A percentile compares a stretch with the other conserved stretches of the same genome.
These are phyloP conservation scores for Erodium chrysanthum DNA, from an alignment of 441 rosid genomes.

Conservation along the genomic window DNA sequence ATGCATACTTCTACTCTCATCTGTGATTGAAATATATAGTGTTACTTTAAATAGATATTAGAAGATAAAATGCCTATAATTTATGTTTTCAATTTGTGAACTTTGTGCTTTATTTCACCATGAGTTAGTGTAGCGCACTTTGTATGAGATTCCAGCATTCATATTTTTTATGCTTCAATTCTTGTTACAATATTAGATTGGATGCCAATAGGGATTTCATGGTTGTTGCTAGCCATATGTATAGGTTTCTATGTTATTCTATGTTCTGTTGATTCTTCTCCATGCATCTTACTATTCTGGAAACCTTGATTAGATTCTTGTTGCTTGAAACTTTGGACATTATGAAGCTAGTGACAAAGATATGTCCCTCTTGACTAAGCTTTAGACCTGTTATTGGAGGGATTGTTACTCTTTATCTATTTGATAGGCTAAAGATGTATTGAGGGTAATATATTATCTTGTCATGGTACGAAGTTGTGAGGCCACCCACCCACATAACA, in stretches of 20 bases:
- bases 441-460: background rate
- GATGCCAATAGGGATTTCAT: background rate
- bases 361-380: background rate
- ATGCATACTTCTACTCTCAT: background rate
- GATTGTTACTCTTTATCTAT: background rate
- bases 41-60: background rate
- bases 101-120: background rate
- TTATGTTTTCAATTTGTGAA: background rate
- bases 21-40: background rate
- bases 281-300: background rate
- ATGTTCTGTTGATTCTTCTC: background rate
- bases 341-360: background rate
- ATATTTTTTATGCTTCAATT: background rate
- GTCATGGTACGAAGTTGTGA: constrained; percentile 1
- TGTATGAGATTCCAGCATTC: background rate
- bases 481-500: background rate
- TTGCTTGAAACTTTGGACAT: background rate
- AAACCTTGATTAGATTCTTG: constrained; percentile 1
- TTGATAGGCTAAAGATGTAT: background rate
- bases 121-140: background rate
- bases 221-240: background rate
- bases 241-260: background rate
- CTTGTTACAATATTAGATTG: background rate
- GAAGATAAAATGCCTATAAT: background rate
- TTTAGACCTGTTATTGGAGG: background rate